These are phyloP conservation scores for Alternaria rosae DNA, from an alignment of 2,329 filamentous ascomycete genomes.

Conservation along the genomic window DNA sequence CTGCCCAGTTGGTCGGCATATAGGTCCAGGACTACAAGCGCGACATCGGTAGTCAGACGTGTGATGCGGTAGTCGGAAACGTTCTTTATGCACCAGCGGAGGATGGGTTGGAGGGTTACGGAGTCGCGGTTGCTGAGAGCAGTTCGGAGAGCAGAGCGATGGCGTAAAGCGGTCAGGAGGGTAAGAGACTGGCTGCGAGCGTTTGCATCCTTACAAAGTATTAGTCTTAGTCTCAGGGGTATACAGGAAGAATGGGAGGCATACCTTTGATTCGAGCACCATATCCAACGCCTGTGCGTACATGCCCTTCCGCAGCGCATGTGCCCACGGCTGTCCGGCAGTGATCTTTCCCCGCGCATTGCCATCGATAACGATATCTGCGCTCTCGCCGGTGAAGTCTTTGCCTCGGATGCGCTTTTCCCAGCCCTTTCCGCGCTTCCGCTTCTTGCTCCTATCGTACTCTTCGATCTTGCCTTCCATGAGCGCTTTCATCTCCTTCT, in stretches of 20 bases:
- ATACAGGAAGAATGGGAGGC: not conserved
- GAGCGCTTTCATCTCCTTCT: slow-evolving; percentile 84
- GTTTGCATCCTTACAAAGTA: slow-evolving; percentile 31
- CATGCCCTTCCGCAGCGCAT: slow-evolving; percentile 76
- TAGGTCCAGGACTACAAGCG: slow-evolving; percentile 82
- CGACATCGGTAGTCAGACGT: slow-evolving; percentile 80
- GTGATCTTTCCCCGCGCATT: slow-evolving; percentile 70
- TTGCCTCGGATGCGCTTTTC: slow-evolving; percentile 72
- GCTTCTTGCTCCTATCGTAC: slow-evolving; percentile 77
- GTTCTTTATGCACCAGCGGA: slow-evolving; percentile 82
- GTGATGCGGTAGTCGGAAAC: slow-evolving; percentile 85
- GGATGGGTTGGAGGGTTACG: slow-evolving; percentile 77
- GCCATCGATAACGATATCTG: slow-evolving; percentile 85
- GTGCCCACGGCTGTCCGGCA: slow-evolving; percentile 79
- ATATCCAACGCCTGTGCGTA: slow-evolving; percentile 81
- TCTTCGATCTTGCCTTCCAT: slow-evolving; percentile 79
- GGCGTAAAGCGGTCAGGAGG: slow-evolving; percentile 64
- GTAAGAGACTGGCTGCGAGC: slow-evolving; percentile 66
- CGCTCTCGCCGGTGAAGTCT: slow-evolving; percentile 83
- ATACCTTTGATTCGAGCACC: slow-evolving; percentile 64
- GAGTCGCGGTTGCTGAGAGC: slow-evolving; percentile 83
- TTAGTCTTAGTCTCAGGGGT: slow-evolving; percentile 8
- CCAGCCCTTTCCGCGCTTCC: slow-evolving; percentile 64
- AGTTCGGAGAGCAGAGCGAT: slow-evolving; percentile 13
- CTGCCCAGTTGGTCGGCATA: slow-evolving; percentile 82